These are phyloP conservation scores for Aleurites moluccanus DNA, from an alignment of 441 rosid species.

Conservation along the genomic window DNA sequence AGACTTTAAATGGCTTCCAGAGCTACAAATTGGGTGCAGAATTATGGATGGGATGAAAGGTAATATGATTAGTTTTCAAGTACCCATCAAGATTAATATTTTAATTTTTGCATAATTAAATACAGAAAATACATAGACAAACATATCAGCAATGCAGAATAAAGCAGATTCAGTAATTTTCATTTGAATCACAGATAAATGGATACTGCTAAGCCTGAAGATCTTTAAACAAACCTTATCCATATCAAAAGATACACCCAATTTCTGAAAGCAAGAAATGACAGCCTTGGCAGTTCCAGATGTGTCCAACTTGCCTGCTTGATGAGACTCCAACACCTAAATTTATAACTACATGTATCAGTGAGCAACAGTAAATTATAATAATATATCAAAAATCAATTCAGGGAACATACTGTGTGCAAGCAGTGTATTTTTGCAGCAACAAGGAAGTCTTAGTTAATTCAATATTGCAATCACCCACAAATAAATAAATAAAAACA, in stretches of 20 bases:
- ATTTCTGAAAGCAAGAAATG: slow-evolving; percentile 81
- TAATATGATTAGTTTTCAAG: not conserved
- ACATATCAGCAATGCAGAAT: not conserved
- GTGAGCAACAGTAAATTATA: not conserved
- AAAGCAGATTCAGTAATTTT: slow-evolving; percentile 4
- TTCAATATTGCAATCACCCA: not conserved
- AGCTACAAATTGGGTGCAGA: not conserved
- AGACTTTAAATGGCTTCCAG: not conserved
- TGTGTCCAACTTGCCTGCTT: slow-evolving; percentile 78
- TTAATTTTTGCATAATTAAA: not conserved
- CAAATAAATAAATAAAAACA: not conserved
- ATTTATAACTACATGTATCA: slow-evolving; percentile 20
- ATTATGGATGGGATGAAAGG: not conserved
- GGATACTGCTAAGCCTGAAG: not conserved
- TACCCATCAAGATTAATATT: not conserved
- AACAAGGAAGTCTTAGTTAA: not conserved
- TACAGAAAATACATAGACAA: not conserved
- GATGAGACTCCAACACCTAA: slow-evolving; percentile 97
- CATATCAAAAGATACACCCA: slow-evolving; percentile 78
- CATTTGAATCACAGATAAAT: not conserved
- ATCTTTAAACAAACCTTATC: slow-evolving; percentile 47
- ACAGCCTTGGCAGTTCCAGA: slow-evolving; percentile 97
- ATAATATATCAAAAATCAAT: slow-evolving; percentile 17
- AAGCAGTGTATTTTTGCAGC: not conserved
- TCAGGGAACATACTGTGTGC: not conserved